Percentiles rank a stretch among this genome's conserved stretches.
Evolutionary conservation across 257 asterid species (phyloP).

Genomic region (Agastache rugosa): DNA sequence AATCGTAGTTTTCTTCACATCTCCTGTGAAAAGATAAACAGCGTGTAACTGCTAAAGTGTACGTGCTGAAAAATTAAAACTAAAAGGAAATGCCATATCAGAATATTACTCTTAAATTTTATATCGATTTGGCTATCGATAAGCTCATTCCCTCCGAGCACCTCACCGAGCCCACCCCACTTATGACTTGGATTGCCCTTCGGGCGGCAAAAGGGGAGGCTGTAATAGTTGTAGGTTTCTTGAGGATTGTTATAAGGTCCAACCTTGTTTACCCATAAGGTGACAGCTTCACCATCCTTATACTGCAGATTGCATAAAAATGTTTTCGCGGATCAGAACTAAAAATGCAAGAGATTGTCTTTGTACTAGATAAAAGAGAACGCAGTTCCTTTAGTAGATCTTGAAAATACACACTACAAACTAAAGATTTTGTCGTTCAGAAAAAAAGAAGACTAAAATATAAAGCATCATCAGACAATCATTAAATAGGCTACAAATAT

Average conservation of each 20-base stretch:
- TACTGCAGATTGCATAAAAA: constrained; percentile 53
- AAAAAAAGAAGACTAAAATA: neutral
- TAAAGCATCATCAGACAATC: neutral
- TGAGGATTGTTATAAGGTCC: constrained; percentile 87
- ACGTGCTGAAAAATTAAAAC: constrained; percentile 16
- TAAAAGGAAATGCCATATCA: constrained; percentile 20
- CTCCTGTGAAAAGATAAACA: constrained; percentile 46
- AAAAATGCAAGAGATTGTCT: constrained; percentile 23
- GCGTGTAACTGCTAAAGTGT: constrained; percentile 9
- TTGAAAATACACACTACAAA: constrained; percentile 14
- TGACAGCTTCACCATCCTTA: constrained; percentile 58
- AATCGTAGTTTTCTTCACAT: constrained; percentile 51
- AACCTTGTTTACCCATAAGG: constrained; percentile 77
- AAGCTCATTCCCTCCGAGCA: constrained; percentile 74
- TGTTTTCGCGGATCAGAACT: constrained; percentile 19
- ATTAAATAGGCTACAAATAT: neutral
- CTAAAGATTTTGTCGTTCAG: neutral
- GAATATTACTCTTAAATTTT: constrained; percentile 64
- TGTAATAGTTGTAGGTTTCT: constrained; percentile 78
- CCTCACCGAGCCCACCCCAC: constrained; percentile 82
- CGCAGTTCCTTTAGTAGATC: constrained; percentile 27
- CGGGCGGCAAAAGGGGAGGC: constrained; percentile 70
- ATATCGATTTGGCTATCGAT: constrained; percentile 77
- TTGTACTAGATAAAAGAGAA: constrained; percentile 24
- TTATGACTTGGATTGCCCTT: constrained; percentile 60